These are phyloP conservation scores for Glarea lozoyensis DNA, from an alignment of 495 filamentous ascomycete genomes.

Conservation along the genomic window DNA sequence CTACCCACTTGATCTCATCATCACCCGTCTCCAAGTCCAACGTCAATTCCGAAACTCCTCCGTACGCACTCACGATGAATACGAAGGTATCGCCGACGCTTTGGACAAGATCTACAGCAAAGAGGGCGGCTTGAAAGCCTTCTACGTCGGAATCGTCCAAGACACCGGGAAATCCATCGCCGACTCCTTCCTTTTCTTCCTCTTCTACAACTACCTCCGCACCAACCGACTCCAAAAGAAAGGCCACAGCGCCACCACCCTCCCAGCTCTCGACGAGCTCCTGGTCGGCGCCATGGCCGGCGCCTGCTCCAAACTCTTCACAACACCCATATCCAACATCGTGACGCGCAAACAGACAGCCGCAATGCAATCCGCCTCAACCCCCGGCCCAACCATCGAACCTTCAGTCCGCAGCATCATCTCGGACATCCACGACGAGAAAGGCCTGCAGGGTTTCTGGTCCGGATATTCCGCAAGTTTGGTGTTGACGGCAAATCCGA, in stretches of 20 bases:
- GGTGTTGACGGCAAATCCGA: slow-evolving; percentile 78
- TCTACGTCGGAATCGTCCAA: slow-evolving; percentile 66
- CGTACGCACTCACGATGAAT: slow-evolving; percentile 30
- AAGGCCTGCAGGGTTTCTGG: slow-evolving; percentile 76
- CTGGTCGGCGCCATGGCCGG: slow-evolving; percentile 70
- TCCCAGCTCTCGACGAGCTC: slow-evolving; percentile 66
- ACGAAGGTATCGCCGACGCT: slow-evolving; percentile 57
- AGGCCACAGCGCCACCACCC: slow-evolving; percentile 31
- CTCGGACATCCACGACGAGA: slow-evolving; percentile 54
- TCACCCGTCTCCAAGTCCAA: slow-evolving; percentile 79
- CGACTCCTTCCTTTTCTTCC: slow-evolving; percentile 78
- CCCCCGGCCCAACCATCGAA: slow-evolving; percentile 9
- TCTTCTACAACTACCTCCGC: slow-evolving; percentile 68
- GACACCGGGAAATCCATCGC: slow-evolving; percentile 66
- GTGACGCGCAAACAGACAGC: slow-evolving; percentile 75
- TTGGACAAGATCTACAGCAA: slow-evolving; percentile 60
- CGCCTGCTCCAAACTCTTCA: slow-evolving; percentile 66
- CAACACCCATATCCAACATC: slow-evolving; percentile 75
- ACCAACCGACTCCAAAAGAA: slow-evolving; percentile 44
- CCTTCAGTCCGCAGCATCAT: slow-evolving; percentile 50
- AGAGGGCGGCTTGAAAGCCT: slow-evolving; percentile 59
- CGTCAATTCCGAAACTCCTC: slow-evolving; percentile 36
- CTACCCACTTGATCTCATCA: slow-evolving; percentile 80
- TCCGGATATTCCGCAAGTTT: slow-evolving; percentile 78
- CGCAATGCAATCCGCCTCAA: slow-evolving; percentile 29